phyloP scores from a whole-genome alignment of 2,329 filamentous ascomycete species.

The Neospermospora avenae region DNA sequence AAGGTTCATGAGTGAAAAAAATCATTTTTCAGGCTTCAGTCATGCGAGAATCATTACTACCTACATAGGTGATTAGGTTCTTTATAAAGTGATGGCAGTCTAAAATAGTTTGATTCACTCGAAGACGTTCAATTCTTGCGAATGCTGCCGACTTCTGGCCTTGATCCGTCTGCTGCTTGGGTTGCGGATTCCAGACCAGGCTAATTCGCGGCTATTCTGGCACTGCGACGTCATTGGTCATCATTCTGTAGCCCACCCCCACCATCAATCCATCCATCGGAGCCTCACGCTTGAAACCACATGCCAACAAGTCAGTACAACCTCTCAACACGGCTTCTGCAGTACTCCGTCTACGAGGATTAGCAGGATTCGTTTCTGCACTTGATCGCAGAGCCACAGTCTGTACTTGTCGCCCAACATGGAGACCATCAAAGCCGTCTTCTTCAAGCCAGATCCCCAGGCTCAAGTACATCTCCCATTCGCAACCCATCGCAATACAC shows the following conservation, averaged over 20 bases:
- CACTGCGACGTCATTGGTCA: conserved; percentile 4
- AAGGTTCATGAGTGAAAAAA: no score
- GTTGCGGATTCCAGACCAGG: neutral
- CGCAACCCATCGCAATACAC: conserved; percentile 2
- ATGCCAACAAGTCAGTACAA: neutral
- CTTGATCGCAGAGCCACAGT: conserved; percentile 13
- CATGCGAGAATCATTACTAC: no score
- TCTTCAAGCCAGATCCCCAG: conserved; percentile 89
- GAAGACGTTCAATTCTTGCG: no score
- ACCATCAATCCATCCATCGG: neutral
- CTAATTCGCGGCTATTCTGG: neutral
- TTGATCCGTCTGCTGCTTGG: neutral
- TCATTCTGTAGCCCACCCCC: neutral
- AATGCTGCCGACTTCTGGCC: neutral
- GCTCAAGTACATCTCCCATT: conserved; percentile 65
- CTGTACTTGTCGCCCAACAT: conserved; percentile 46
- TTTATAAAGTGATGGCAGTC: no score
- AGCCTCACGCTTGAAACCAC: conserved; percentile 1
- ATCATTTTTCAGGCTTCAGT: no score
- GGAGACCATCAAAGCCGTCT: conserved; percentile 83
- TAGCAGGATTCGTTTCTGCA: neutral
- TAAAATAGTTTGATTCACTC: no score
- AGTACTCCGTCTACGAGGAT: neutral
- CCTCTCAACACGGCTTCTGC: neutral
- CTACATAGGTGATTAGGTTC: no score